Evolutionary conservation across 805 yeast genomes (phyloP), one percentile per base, ranked within the genome.

Genomic region (Metschnikowia continentalis): DNA sequence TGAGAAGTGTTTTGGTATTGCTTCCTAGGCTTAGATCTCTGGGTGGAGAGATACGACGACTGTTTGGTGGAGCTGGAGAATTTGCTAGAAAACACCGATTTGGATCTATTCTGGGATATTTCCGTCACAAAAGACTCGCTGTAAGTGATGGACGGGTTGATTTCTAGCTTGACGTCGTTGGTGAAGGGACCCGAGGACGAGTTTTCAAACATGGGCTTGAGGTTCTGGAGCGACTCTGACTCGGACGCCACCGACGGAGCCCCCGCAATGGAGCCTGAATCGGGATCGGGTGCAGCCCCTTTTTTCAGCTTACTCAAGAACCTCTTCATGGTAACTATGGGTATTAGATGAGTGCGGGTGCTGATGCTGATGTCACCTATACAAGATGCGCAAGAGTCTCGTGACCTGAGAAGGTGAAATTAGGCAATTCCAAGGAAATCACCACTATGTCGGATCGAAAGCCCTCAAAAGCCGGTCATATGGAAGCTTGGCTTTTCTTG

Each of bases 61-160:
- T 70, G 75, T 37, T 66, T 67, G 14, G 78, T 72, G 15, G 77
- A 71, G 44, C 60, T 59, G 7, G 77, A 66, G 47, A 63, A 63
- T 45, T 67, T 66, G 35, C 63, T 57, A 7, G 77, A 72, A 49
- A 73, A 74, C 13, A 74, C 56, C 13, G 77, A 71, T 40, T 59
- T 61, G 22, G 61, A 67, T 11, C 58, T 50, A 11, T 54, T 48
- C 10, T 60, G 62, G 2, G 71, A 63, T 23, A 60, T 67, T 46
- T 60, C 65, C 17, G 70, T 66, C 39, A 61, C 53, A 42, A 66
- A 47, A 3, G 71, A 50, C 36, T 56, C 36, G 57, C 51, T 49
- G 44, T 48, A 38, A 19, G 54, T 54, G 47, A 71, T 69, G 6
- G 69, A 61, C 2, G 76, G 77, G 52, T 72, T 71, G 33, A 71